Percentiles rank a stretch among this genome's conserved stretches.
These are phyloP conservation scores for Pyrenula massariospora DNA, from an alignment of 495 filamentous ascomycete species.

Conservation along the genomic window DNA sequence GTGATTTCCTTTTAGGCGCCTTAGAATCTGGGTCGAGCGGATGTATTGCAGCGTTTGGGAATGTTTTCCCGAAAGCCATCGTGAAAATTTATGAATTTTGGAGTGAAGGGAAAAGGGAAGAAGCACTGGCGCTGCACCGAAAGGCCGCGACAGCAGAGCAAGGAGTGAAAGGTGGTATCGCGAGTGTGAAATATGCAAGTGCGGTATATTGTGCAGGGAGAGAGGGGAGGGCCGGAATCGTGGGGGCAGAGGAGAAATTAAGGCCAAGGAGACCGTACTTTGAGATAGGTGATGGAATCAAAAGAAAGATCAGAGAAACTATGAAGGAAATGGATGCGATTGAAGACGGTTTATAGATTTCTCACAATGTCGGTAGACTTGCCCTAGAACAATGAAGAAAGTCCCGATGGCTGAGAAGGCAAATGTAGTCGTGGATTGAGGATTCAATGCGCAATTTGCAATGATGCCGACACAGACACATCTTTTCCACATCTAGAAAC, in stretches of 20 bases:
- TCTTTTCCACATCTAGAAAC: too few relatives aligned
- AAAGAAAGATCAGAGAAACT: too few relatives aligned
- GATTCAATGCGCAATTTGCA: too few relatives aligned
- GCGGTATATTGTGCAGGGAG: conserved; percentile 39
- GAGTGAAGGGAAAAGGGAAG: conserved; percentile 30
- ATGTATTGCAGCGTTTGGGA: conserved; percentile 56
- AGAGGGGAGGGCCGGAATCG: conserved; percentile 33
- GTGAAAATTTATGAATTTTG: conserved; percentile 41
- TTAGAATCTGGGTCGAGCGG: conserved; percentile 47
- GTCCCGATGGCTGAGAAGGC: too few relatives aligned
- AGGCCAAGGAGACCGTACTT: too few relatives aligned
- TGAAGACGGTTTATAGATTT: too few relatives aligned
- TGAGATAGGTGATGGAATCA: too few relatives aligned
- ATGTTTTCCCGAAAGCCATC: conserved; percentile 49
- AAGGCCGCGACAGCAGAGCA: conserved; percentile 41
- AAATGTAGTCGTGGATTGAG: too few relatives aligned
- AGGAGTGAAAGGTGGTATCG: conserved; percentile 48
- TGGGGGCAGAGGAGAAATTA: conserved; percentile 39
- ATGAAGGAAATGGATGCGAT: too few relatives aligned
- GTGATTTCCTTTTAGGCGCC: conserved; percentile 57
- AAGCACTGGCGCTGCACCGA: conserved; percentile 45
- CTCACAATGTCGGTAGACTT: too few relatives aligned
- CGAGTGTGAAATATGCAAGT: conserved; percentile 53
- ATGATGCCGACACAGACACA: too few relatives aligned
- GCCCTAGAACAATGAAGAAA: too few relatives aligned